These are phyloP conservation scores for Entomortierella parvispora DNA, from an alignment of 192 early-diverging fungal species.

Conservation along the genomic window DNA sequence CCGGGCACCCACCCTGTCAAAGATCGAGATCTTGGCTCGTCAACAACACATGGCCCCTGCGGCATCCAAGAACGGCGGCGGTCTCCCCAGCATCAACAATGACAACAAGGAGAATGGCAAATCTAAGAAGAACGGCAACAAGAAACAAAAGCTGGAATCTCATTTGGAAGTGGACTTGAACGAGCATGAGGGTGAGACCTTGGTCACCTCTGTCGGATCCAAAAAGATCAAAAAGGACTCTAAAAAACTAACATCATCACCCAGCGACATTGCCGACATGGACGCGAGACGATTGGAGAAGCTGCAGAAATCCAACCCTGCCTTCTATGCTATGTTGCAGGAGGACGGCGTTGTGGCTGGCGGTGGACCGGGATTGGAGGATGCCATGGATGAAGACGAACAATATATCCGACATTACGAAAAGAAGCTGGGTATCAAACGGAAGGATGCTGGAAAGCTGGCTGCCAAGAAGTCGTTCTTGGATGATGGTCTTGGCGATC, in stretches of 20 bases:
- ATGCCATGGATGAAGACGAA: conserved; percentile 57
- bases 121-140: conserved; percentile 28
- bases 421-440: conserved; percentile 59
- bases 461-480: conserved; percentile 57
- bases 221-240: conserved; percentile 3
- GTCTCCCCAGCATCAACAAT: no score
- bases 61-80: background rate
- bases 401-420: conserved; percentile 64
- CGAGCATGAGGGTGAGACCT: conserved; percentile 43
- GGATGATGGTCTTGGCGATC: conserved; percentile 62
- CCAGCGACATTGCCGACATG: conserved; percentile 17
- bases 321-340: conserved; percentile 58
- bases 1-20: conserved; percentile 42
- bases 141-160: conserved; percentile 19
- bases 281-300: conserved; percentile 51
- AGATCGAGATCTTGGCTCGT: conserved; percentile 35
- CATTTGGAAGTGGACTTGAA: conserved; percentile 36
- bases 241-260: background rate
- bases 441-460: conserved; percentile 52
- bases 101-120: conserved; percentile 10
- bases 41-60: conserved; percentile 27
- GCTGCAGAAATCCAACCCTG: conserved; percentile 57
- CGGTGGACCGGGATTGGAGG: conserved; percentile 14
- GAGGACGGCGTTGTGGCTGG: conserved; percentile 49
- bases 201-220: conserved; percentile 13